phyloP scores from a whole-genome alignment of 2,329 filamentous ascomycete genomes.

The Colletotrichum sojae region DNA sequence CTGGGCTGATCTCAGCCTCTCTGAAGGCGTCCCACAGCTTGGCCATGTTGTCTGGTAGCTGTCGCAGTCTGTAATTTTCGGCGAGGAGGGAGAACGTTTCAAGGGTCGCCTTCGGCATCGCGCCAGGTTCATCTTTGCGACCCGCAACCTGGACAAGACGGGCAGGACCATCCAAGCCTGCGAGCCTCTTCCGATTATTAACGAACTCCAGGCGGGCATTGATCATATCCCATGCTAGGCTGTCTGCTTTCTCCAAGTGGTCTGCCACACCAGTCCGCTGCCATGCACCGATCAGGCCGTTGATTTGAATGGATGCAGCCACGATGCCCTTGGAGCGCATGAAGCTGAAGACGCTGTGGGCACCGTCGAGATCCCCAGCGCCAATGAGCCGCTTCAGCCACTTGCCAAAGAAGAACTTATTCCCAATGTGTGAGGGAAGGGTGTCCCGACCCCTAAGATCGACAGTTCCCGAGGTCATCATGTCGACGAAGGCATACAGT shows the following conservation, averaged over 20 bases:
- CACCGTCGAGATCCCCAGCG: constrained; percentile 78
- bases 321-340: constrained; percentile 80
- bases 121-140: constrained; percentile 29
- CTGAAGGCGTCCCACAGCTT: constrained; percentile 74
- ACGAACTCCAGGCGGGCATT: constrained; percentile 75
- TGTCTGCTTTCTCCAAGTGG: constrained; percentile 74
- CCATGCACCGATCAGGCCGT: constrained; percentile 86
- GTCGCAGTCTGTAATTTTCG: constrained; percentile 77
- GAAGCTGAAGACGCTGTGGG: constrained; percentile 79
- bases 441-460: constrained; percentile 59
- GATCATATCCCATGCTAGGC: constrained; percentile 84
- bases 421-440: constrained; percentile 68
- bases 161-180: constrained; percentile 45
- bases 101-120: constrained; percentile 73
- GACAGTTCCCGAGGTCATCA: constrained; percentile 79
- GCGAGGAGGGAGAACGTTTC: constrained; percentile 86
- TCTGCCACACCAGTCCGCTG: constrained; percentile 72
- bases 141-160: constrained; percentile 43
- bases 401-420: constrained; percentile 88
- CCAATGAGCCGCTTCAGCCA: constrained; percentile 90
- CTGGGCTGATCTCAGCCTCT: constrained; percentile 74
- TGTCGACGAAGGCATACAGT: constrained; percentile 85
- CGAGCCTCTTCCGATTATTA: constrained; percentile 57
- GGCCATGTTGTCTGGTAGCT: constrained; percentile 70
- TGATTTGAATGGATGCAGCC: constrained; percentile 82